Evolutionary conservation across 345 rosid genomes (phyloP).

Genomic region (Arabidopsis suecica): DNA sequence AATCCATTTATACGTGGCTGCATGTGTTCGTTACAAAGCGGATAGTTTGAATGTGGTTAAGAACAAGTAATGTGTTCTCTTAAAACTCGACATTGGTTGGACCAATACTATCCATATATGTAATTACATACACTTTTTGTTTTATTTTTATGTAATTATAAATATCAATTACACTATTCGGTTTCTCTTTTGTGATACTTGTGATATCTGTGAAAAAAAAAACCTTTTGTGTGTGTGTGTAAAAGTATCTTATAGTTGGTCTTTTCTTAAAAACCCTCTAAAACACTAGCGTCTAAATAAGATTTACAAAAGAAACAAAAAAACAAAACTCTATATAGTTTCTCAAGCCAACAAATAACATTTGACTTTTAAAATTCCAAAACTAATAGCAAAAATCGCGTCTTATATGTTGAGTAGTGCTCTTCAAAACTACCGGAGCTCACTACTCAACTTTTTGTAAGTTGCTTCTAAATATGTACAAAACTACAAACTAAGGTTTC

Average conservation of each 20-base stretch:
- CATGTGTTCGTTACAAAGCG: conserved; percentile 23
- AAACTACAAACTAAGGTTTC: neutral
- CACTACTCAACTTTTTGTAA: neutral
- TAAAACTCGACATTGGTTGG: conserved; percentile 24
- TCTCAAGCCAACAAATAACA: neutral
- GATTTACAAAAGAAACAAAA: neutral
- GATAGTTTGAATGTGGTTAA: conserved; percentile 22
- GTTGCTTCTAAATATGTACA: neutral
- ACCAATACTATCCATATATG: neutral
- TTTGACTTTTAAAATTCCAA: neutral
- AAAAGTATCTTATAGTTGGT: neutral
- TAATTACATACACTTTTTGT: neutral
- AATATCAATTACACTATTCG: neutral
- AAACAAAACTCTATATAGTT: neutral
- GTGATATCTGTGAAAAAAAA: neutral
- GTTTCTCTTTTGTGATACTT: too few species aligned
- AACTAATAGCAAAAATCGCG: too few species aligned
- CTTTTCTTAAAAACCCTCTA: neutral
- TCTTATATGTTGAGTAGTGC: too few species aligned
- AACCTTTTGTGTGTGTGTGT: too few species aligned
- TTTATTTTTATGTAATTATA: neutral
- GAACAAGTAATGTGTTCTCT: conserved; percentile 28
- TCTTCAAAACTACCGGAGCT: neutral
- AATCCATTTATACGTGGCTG: conserved; percentile 9
- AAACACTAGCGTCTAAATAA: neutral